phyloP scores from a whole-genome alignment of 108 stramenopile genomes.

The Schizochytrium sp. region DNA sequence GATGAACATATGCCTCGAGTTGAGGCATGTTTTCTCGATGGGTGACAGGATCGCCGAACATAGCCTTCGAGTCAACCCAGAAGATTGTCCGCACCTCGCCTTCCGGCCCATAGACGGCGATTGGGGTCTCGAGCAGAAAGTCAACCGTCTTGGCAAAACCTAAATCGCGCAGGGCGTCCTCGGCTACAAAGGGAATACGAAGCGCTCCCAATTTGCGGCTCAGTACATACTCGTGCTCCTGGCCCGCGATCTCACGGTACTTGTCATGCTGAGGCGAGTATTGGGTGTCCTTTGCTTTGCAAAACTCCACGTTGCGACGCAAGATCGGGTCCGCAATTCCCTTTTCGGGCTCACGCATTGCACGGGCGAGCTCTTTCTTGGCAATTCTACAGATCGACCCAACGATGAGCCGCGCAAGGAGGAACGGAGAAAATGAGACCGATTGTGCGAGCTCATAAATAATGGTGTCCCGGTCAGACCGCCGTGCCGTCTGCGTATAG shows the following conservation, averaged over 20 bases:
- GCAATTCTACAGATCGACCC: background rate
- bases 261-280: background rate
- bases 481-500: background rate
- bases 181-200: background rate
- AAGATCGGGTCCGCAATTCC: background rate
- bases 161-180: background rate
- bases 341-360: background rate
- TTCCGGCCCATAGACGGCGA: background rate
- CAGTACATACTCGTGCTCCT: background rate
- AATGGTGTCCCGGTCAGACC: background rate
- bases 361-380: background rate
- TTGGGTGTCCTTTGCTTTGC: background rate
- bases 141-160: background rate
- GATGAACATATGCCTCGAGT: constrained; percentile 14
- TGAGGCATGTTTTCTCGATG: constrained; percentile 11
- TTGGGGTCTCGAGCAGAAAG: background rate
- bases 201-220: background rate
- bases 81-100: background rate
- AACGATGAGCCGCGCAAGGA: background rate
- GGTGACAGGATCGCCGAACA: constrained; percentile 25
- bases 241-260: background rate
- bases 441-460: background rate
- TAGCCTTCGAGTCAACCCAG: constrained; percentile 30
- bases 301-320: background rate
- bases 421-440: background rate